These are phyloP conservation scores for Penicillium diatomitis DNA, from an alignment of 495 filamentous ascomycete genomes.

Conservation along the genomic window DNA sequence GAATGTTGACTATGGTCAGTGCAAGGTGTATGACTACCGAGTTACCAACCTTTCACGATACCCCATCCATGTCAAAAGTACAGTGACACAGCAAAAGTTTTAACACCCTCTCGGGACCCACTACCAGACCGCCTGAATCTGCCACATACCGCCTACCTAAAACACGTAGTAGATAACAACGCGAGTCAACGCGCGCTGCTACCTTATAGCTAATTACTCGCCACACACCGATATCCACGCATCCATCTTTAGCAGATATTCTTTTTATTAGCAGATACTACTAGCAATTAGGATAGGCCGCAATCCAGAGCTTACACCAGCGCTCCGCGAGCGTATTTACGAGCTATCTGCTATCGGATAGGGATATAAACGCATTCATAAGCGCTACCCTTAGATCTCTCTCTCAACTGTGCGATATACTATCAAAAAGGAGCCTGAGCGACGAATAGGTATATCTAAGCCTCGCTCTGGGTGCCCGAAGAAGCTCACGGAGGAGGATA, in stretches of 20 bases:
- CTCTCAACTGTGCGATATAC: constrained; percentile 5
- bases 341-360: constrained; percentile 6
- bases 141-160: constrained; percentile 4
- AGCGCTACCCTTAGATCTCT: constrained; percentile 3
- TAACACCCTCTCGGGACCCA: background rate
- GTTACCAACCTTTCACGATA: no score
- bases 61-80: background rate
- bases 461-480: constrained; percentile 6
- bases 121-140: background rate
- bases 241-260: background rate
- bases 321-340: constrained; percentile 5
- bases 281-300: background rate
- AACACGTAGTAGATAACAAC: constrained; percentile 1
- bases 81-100: background rate
- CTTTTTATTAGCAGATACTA: background rate
- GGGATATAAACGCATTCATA: constrained; percentile 8
- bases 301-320: constrained; percentile 4
- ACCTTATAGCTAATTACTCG: background rate
- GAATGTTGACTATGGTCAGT: no score
- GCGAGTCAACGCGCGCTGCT: background rate
- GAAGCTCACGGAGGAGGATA: constrained; percentile 5
- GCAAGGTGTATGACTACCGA: no score
- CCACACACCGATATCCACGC: background rate
- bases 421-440: constrained; percentile 2
- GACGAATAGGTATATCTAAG: constrained; percentile 1